Evolutionary conservation across 345 rosid species (phyloP), one percentile per base, ranked within the genome.

Genomic region (Populus nigra): DNA sequence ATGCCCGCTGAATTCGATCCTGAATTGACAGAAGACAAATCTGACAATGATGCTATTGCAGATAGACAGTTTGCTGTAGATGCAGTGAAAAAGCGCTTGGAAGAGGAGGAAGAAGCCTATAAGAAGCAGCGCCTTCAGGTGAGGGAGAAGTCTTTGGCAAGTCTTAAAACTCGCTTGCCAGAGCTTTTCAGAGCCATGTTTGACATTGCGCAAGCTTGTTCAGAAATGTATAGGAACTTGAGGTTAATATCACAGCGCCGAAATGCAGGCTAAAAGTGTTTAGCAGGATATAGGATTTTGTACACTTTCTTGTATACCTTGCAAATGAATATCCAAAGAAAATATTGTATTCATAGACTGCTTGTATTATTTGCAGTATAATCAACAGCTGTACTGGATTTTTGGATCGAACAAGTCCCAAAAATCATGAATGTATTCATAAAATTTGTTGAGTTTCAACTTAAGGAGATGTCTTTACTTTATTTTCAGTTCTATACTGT

Each of bases 111-210:
- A 73, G 91, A 87, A 70, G 88, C 85, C 9, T 89, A 91, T 80
- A 77, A 72, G 65, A 88, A 76, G 75, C 84, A 77, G 8, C 85
- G 97, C 82, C 50, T 65, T n/a, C 97, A 94, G 74, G 98, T 96
- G 71, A 88, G 99, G 80, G 92, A 89, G 69, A 96, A 93, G 83
- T 91, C 98, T 10, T 79, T 93, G 80, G 76, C 80, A 5, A 96
- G 90, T 79, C 92, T 93, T 38, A 87, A 78, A 74, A 85, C 86
- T 74, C 89, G 91, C 43, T 80, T 96, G 82, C 98, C 97, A 0
- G 98, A 91, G 79, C 89, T 96, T 33, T 96, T 91, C 75, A 71
- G 45, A 79, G 88, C 90, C 5, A 85, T 96, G 91, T 69, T 83
- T 1, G 84, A 73, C 50, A 82, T 88, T 66, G 86, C 99, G 5